Evolutionary conservation across 768 basidiomycete species (phyloP).

Genomic region (Mycena kentingensis): DNA sequence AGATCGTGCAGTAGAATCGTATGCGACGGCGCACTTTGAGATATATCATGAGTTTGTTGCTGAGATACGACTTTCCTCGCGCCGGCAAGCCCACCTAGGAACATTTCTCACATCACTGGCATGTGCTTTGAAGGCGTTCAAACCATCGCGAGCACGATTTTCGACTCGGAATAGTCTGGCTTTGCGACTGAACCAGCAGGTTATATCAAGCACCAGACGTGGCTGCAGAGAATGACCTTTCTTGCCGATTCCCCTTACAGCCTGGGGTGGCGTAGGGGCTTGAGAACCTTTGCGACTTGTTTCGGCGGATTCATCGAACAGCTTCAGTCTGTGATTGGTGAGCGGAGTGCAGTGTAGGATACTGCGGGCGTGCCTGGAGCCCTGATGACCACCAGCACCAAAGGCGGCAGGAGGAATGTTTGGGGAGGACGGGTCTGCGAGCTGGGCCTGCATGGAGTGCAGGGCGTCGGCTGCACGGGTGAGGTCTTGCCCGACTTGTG

Average conservation of each 20-base stretch:
- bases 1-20: background rate
- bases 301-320: conserved; percentile 74
- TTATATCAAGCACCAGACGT: too few species aligned
- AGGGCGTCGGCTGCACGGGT: conserved; percentile 54
- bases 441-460: conserved; percentile 48
- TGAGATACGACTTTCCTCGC: conserved; percentile 96
- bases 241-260: conserved; percentile 86
- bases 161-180: conserved; percentile 97
- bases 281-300: conserved; percentile 71
- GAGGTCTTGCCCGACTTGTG: conserved; percentile 47
- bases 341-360: conserved; percentile 55
- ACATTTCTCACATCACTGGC: background rate
- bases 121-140: conserved; percentile 13
- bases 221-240: too few species aligned
- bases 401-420: conserved; percentile 62
- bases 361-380: conserved; percentile 18
- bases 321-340: conserved; percentile 58
- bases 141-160: conserved; percentile 98
- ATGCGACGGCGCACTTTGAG: conserved; percentile 82
- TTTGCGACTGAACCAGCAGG: conserved; percentile 67
- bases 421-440: conserved; percentile 34
- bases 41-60: conserved; percentile 97
- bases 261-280: conserved; percentile 75
- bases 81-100: conserved; percentile 93
- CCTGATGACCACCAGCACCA: conserved; percentile 60